A percentile compares a stretch with the other conserved stretches of the same genome.
These are phyloP conservation scores for Naganishia vishniacii DNA, from an alignment of 768 basidiomycete genomes.

Conservation along the genomic window DNA sequence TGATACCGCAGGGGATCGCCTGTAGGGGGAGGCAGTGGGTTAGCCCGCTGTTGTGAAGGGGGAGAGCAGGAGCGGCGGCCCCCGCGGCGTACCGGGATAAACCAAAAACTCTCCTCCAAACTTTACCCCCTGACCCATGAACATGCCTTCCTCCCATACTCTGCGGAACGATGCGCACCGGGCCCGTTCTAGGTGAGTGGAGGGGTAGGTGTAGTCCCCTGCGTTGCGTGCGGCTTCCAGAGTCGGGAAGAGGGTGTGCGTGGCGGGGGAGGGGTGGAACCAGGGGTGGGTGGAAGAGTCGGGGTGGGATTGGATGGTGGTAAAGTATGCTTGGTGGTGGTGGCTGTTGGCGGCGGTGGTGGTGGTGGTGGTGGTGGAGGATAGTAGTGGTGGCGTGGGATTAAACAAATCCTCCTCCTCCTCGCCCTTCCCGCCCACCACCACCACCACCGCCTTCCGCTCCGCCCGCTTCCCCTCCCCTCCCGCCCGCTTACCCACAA, in stretches of 20 bases:
- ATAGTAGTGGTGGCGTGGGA: neutral
- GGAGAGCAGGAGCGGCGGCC: neutral
- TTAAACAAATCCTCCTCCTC: constrained; percentile 9
- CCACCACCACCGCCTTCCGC: constrained; percentile 41
- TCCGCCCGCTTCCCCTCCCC: constrained; percentile 61
- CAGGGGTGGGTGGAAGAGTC: constrained; percentile 62
- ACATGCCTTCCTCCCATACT: constrained; percentile 77
- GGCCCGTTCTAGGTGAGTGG: constrained; percentile 62
- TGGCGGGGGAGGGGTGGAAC: constrained; percentile 55
- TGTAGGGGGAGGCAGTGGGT: neutral
- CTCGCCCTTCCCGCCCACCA: constrained; percentile 6
- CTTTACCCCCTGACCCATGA: constrained; percentile 80
- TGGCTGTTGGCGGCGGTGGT: neutral
- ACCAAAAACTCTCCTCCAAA: constrained; percentile 96
- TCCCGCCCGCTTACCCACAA: constrained; percentile 20
- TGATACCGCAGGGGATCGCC: constrained; percentile 90
- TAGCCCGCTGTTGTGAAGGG: neutral
- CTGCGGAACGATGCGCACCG: constrained; percentile 72
- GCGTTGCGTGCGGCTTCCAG: constrained; percentile 61
- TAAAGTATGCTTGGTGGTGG: constrained; percentile 30
- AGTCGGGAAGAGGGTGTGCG: constrained; percentile 54
- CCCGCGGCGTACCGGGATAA: constrained; percentile 72
- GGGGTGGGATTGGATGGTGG: constrained; percentile 34
- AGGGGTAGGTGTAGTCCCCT: constrained; percentile 72
- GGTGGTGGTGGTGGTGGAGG: neutral